Evolutionary conservation across 2,329 filamentous ascomycete species (phyloP).

Genomic region (Sclerotinia spermophila): DNA sequence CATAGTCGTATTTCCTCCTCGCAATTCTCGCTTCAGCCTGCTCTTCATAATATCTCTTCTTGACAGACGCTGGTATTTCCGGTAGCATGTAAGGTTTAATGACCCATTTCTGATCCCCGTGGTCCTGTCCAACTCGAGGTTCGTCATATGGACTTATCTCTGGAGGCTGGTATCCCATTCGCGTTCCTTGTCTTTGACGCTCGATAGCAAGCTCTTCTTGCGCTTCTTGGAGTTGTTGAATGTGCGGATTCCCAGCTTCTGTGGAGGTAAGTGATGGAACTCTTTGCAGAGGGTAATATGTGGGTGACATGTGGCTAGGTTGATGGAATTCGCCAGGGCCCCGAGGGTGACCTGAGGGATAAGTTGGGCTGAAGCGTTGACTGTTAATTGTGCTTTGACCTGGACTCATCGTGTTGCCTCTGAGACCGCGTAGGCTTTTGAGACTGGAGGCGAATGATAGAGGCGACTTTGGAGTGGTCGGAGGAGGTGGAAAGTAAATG

Average conservation of each 20-base stretch:
- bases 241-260: not conserved
- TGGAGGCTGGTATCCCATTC: not conserved
- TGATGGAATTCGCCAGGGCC: not conserved
- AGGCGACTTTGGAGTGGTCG: conserved; percentile 11
- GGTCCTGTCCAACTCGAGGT: not conserved
- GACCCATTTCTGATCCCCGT: conserved; percentile 1
- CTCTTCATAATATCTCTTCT: conserved; percentile 3
- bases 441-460: conserved; percentile 1
- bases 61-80: not conserved
- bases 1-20: conserved; percentile 11
- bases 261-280: conserved; percentile 3
- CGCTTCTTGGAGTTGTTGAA: conserved; percentile 2
- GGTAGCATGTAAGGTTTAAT: conserved; percentile 11
- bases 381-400: not conserved
- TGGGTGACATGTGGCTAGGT: not conserved
- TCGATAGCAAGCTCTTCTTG: conserved; percentile 10
- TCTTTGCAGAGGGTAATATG: conserved; percentile 1
- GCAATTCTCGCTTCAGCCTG: not conserved
- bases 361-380: not conserved
- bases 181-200: not conserved
- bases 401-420: not conserved
- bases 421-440: not conserved
- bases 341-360: not conserved
- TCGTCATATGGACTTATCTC: not conserved
- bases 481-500: conserved; percentile 12